phyloP scores from a whole-genome alignment of 352 stramenopile species.

The Phytophthora sp. region DNA sequence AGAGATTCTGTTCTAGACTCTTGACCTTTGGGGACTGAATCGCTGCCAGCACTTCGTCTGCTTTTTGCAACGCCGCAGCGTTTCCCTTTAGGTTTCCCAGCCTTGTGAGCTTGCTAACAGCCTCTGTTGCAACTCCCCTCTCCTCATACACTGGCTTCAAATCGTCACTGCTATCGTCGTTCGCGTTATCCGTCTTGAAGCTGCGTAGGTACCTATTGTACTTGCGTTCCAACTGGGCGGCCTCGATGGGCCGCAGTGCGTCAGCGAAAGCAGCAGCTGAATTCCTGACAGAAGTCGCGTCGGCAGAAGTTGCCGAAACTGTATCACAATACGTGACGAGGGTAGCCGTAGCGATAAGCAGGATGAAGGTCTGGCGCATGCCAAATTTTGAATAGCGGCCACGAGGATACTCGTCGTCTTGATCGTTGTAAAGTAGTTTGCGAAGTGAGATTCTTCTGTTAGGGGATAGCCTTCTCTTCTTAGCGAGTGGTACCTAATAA shows the following conservation, averaged over 20 bases:
- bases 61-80: background rate
- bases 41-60: slow-evolving; percentile 1
- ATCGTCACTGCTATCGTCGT: background rate
- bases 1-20: slow-evolving; percentile 1
- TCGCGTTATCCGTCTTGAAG: background rate
- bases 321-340: background rate
- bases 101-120: background rate
- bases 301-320: background rate
- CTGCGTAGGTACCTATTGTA: background rate
- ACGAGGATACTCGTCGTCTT: background rate
- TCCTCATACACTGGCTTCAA: slow-evolving; percentile 1
- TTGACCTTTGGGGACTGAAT: background rate
- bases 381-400: background rate
- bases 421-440: background rate
- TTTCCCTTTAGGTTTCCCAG: background rate
- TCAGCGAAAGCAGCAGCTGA: too few relatives aligned
- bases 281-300: too few relatives aligned
- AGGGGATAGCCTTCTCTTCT: too few relatives aligned
- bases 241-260: background rate
- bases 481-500: too few relatives aligned
- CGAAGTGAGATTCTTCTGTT: slow-evolving; percentile 1
- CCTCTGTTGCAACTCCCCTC: background rate
- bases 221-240: background rate
- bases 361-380: slow-evolving; percentile 1
- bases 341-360: background rate